phyloP scores from a whole-genome alignment of 305 asterid genomes.

The Fraxinus ornus region DNA sequence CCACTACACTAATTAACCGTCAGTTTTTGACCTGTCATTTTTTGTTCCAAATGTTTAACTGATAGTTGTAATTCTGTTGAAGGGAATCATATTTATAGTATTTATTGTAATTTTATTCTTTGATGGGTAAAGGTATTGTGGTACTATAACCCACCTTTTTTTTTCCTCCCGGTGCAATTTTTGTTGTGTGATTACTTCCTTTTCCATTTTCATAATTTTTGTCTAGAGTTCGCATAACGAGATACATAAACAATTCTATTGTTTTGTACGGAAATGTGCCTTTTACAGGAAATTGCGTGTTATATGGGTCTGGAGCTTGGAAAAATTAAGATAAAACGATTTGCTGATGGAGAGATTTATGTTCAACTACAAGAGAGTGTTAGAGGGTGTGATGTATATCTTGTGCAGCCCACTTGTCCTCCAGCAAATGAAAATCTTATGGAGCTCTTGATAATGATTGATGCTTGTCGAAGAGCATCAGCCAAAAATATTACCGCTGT shows the following conservation, averaged over 20 bases:
- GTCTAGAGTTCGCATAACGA: no score
- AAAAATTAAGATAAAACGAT: conserved; percentile 65
- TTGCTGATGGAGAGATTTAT: conserved; percentile 95
- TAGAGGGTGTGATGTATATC: conserved; percentile 87
- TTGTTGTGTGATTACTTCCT: not conserved
- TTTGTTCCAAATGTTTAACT: not conserved
- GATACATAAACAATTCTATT: no score
- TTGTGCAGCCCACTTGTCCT: conserved; percentile 87
- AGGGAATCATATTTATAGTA: not conserved
- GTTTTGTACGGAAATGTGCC: conserved; percentile 6
- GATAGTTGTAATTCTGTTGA: not conserved
- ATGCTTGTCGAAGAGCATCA: conserved; percentile 89
- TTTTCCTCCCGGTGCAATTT: not conserved
- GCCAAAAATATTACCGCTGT: conserved; percentile 69
- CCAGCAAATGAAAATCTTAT: conserved; percentile 93
- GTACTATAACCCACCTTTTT: not conserved
- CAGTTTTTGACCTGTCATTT: not conserved
- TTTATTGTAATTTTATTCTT: no score
- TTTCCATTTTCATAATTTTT: not conserved
- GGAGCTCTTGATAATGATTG: conserved; percentile 96
- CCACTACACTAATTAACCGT: not conserved
- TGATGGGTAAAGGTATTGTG: not conserved
- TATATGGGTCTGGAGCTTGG: conserved; percentile 93
- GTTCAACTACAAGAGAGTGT: conserved; percentile 96
- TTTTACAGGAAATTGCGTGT: conserved; percentile 84